phyloP scores from a whole-genome alignment of 2,329 filamentous ascomycete species.

The Polytolypa hystricis region DNA sequence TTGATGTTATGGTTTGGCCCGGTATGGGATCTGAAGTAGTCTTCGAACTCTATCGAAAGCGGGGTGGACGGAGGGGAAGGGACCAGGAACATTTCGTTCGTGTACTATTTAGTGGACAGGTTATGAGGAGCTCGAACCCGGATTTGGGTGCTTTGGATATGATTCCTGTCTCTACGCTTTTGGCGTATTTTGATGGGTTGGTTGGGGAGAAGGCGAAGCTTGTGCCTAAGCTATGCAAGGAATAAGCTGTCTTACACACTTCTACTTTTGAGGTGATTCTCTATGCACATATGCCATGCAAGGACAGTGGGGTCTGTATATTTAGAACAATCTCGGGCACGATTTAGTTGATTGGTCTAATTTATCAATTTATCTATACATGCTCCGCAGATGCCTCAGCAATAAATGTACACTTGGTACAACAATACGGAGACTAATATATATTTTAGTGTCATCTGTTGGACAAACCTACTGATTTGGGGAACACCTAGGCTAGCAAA shows the following conservation, averaged over 20 bases:
- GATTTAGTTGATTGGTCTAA: no score
- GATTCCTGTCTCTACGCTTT: slow-evolving; percentile 52
- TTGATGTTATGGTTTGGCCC: slow-evolving; percentile 71
- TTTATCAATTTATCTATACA: no score
- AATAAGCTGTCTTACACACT: background rate
- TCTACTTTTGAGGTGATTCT: no score
- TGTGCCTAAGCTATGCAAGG: slow-evolving; percentile 17
- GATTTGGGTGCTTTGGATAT: slow-evolving; percentile 58
- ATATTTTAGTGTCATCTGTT: no score
- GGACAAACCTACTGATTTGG: no score
- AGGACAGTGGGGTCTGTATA: no score
- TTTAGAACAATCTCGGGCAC: no score
- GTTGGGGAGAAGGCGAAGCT: slow-evolving; percentile 43
- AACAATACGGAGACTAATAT: no score
- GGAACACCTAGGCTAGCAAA: no score
- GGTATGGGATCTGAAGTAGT: slow-evolving; percentile 72
- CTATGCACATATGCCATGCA: no score
- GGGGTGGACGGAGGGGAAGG: slow-evolving; percentile 11
- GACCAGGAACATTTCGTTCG: slow-evolving; percentile 43
- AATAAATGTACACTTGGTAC: no score
- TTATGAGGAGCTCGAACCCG: slow-evolving; percentile 57
- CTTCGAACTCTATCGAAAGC: slow-evolving; percentile 57
- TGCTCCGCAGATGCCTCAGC: no score
- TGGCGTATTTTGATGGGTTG: slow-evolving; percentile 61
- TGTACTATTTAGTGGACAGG: slow-evolving; percentile 59